Conservation (phyloP, 768 basidiomycete species). For the Cystofilobasidium bisporidii region DNA sequence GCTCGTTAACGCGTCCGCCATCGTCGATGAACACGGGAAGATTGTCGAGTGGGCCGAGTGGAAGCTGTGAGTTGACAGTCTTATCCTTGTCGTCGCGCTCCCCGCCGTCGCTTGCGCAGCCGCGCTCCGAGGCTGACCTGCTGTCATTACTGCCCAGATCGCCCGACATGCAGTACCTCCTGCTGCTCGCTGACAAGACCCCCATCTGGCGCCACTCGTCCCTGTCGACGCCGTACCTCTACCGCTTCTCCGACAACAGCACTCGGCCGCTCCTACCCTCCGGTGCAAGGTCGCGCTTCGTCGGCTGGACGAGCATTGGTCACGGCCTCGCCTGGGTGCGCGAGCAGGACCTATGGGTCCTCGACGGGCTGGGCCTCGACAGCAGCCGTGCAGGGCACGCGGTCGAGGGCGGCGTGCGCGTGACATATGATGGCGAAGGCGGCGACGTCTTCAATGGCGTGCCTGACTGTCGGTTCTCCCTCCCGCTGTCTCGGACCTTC, state of each 20-base stretch:
- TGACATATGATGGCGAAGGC: slow-evolving; percentile 66
- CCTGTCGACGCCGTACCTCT: slow-evolving; percentile 60
- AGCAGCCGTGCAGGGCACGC: slow-evolving; percentile 16
- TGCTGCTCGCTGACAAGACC: slow-evolving; percentile 61
- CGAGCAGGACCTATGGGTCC: slow-evolving; percentile 78
- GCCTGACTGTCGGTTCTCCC: slow-evolving; percentile 55
- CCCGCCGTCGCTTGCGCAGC: background rate
- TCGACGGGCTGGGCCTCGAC: slow-evolving; percentile 42
- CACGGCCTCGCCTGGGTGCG: slow-evolving; percentile 78
- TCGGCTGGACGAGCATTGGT: slow-evolving; percentile 73
- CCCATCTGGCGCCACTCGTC: slow-evolving; percentile 92
- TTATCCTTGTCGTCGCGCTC: background rate
- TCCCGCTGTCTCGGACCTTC: no score
- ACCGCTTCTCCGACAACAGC: slow-evolving; percentile 57
- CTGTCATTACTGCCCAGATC: slow-evolving; percentile 43
- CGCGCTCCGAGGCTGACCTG: no score
- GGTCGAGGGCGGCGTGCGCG: slow-evolving; percentile 50
- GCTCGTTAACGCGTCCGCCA: slow-evolving; percentile 34
- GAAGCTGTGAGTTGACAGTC: slow-evolving; percentile 46
- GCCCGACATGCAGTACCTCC: slow-evolving; percentile 78
- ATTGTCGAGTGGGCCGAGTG: slow-evolving; percentile 52
- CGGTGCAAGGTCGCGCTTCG: slow-evolving; percentile 48
- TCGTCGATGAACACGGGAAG: slow-evolving; percentile 50
- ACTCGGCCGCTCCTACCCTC: slow-evolving; percentile 54
- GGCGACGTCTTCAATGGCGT: slow-evolving; percentile 84